These are phyloP conservation scores for Marsdenia floribunda DNA, from an alignment of 257 asterid species.

Conservation along the genomic window DNA sequence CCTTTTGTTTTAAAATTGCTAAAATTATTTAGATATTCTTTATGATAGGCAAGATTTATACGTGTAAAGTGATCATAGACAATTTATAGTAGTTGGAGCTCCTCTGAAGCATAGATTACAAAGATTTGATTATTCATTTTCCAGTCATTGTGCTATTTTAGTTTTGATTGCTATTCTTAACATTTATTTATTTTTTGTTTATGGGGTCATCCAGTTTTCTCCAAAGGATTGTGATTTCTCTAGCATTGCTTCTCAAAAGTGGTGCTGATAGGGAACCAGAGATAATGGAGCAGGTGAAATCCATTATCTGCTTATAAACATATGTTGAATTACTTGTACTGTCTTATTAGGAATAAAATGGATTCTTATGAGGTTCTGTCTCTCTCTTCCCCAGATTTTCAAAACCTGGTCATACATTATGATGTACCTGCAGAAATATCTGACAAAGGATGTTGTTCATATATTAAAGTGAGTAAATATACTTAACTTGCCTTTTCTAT, in stretches of 20 bases:
- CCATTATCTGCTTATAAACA: conserved; percentile 5
- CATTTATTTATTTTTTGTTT: conserved; percentile 8
- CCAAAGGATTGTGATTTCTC: conserved; percentile 46
- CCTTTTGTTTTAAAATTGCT: not conserved
- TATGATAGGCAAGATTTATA: not conserved
- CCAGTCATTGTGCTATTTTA: not conserved
- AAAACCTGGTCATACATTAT: conserved; percentile 74
- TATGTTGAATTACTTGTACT: conserved; percentile 13
- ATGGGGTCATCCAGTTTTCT: conserved; percentile 56
- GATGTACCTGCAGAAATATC: conserved; percentile 82
- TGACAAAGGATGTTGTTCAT: conserved; percentile 45
- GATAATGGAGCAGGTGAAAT: conserved; percentile 72
- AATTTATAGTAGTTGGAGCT: not conserved
- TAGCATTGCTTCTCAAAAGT: conserved; percentile 57
- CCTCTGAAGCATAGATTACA: not conserved
- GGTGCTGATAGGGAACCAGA: conserved; percentile 96
- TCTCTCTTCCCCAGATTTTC: conserved; percentile 59
- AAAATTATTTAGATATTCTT: not conserved
- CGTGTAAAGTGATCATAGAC: not conserved
- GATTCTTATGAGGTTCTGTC: conserved; percentile 14
- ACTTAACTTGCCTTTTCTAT: conserved; percentile 12
- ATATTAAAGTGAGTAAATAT: conserved; percentile 54
- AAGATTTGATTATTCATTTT: not conserved
- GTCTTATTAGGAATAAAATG: conserved; percentile 8
- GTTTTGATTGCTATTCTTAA: not conserved